phyloP scores from a whole-genome alignment of 208 protist species.

The Porcisia hertigi region DNA sequence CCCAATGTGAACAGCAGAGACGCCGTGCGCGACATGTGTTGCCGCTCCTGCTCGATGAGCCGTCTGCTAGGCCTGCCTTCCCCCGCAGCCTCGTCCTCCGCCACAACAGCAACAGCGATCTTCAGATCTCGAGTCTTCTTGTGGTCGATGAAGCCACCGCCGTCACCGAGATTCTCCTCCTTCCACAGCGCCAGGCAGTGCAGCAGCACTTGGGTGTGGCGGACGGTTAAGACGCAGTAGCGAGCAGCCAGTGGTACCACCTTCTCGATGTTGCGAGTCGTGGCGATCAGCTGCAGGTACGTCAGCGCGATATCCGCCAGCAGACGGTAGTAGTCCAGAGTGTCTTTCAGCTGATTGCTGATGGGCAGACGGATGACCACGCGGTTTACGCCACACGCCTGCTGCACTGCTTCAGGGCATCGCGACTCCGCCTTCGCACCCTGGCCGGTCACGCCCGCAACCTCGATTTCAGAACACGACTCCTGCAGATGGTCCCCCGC shows the following conservation, averaged over 20 bases:
- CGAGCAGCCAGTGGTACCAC: slow-evolving; percentile 11
- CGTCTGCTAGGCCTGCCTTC: background rate
- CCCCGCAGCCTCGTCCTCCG: too few relatives aligned
- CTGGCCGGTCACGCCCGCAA: background rate
- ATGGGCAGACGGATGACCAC: slow-evolving; percentile 15
- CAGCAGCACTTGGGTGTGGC: slow-evolving; percentile 22
- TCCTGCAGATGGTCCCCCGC: background rate
- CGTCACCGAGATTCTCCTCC: slow-evolving; percentile 11
- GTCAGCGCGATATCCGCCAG: slow-evolving; percentile 25
- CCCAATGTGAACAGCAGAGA: slow-evolving; percentile 11
- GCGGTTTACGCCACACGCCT: too few relatives aligned
- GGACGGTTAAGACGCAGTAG: slow-evolving; percentile 16
- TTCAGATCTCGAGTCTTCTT: too few relatives aligned
- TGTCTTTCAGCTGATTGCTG: slow-evolving; percentile 10
- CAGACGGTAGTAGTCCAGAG: slow-evolving; percentile 24
- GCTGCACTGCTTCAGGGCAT: too few relatives aligned
- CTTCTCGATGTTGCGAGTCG: background rate
- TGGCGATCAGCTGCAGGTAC: slow-evolving; percentile 6
- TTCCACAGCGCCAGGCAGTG: slow-evolving; percentile 14
- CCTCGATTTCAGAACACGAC: too few relatives aligned
- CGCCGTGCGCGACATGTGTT: background rate
- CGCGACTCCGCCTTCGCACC: too few relatives aligned
- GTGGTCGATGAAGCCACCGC: background rate
- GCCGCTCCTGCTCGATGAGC: background rate
- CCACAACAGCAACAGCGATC: background rate